phyloP scores from a whole-genome alignment of 805 yeast species.

The Kazachstania martiniae region DNA sequence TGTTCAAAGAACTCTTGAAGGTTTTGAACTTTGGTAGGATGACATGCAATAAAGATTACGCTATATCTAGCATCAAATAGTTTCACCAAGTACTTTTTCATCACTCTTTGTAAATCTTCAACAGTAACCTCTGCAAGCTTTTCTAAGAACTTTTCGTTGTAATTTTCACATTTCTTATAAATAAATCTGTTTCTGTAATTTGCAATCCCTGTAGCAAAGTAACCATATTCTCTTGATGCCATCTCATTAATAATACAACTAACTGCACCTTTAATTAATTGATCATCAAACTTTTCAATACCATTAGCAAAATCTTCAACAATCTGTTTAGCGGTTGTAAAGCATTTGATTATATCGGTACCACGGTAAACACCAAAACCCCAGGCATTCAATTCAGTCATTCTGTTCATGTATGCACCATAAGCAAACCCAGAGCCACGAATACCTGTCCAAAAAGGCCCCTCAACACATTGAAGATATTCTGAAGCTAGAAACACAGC shows the following conservation, averaged over 20 bases:
- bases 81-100: slow-evolving; percentile 51
- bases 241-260: slow-evolving; percentile 63
- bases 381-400: slow-evolving; percentile 57
- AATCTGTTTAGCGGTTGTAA: slow-evolving; percentile 51
- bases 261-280: slow-evolving; percentile 59
- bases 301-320: slow-evolving; percentile 54
- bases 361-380: slow-evolving; percentile 68
- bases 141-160: slow-evolving; percentile 41
- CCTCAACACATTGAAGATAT: slow-evolving; percentile 78
- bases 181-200: slow-evolving; percentile 59
- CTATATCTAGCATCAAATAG: slow-evolving; percentile 51
- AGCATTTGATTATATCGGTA: slow-evolving; percentile 60
- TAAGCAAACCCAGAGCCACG: slow-evolving; percentile 93
- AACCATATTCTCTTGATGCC: slow-evolving; percentile 60
- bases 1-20: slow-evolving; percentile 37
- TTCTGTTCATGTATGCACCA: slow-evolving; percentile 58
- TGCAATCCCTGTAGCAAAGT: slow-evolving; percentile 50
- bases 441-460: slow-evolving; percentile 94
- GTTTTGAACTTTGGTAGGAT: slow-evolving; percentile 47
- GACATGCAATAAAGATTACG: slow-evolving; percentile 59
- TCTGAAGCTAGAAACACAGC: slow-evolving; percentile 65
- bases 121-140: slow-evolving; percentile 42
- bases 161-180: slow-evolving; percentile 61
- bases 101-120: slow-evolving; percentile 28
- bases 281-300: slow-evolving; percentile 39